Conservation (phyloP, 352 stramenopile species). For the Phytophthora fragariae region DNA sequence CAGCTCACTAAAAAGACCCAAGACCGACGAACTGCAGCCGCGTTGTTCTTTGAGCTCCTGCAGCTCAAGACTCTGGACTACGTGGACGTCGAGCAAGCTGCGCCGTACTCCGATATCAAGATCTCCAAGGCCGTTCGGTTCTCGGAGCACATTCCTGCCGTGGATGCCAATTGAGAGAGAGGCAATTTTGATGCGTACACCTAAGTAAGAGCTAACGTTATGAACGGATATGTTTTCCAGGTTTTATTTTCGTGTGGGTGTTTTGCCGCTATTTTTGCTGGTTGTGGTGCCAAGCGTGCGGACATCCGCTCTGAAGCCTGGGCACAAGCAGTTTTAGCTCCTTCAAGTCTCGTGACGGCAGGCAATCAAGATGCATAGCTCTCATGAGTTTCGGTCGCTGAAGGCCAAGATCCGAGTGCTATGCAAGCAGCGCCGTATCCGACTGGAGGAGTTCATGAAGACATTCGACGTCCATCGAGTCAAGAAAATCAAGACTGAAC, state of each 20-base stretch:
- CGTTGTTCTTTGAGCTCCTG: constrained; percentile 97
- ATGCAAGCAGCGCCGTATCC: constrained; percentile 86
- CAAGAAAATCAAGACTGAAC: constrained; percentile 84
- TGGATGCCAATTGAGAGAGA: constrained; percentile 48
- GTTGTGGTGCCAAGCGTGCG: neutral
- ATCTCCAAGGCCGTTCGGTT: constrained; percentile 82
- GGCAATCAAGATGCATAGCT: constrained; percentile 61
- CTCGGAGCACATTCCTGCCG: constrained; percentile 77
- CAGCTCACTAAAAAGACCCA: constrained; percentile 85
- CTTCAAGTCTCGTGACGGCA: neutral
- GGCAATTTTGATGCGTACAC: constrained; percentile 38
- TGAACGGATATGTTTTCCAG: constrained; percentile 28
- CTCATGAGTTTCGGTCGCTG: constrained; percentile 77
- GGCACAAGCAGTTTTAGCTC: constrained; percentile 4
- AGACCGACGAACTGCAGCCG: constrained; percentile 90
- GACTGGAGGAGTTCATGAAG: constrained; percentile 90
- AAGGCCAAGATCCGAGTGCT: constrained; percentile 83
- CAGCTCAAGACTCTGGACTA: constrained; percentile 99
- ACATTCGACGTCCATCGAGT: constrained; percentile 87
- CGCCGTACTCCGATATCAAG: constrained; percentile 95
- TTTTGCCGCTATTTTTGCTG: constrained; percentile 45
- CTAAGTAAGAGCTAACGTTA: constrained; percentile 26
- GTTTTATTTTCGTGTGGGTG: constrained; percentile 39
- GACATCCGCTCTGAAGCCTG: constrained; percentile 2
- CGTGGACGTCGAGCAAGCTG: constrained; percentile 94